Evolutionary conservation across 805 yeast species (phyloP), one percentile per base, ranked within the genome.

Genomic region (Monosporozyma aquatica): DNA sequence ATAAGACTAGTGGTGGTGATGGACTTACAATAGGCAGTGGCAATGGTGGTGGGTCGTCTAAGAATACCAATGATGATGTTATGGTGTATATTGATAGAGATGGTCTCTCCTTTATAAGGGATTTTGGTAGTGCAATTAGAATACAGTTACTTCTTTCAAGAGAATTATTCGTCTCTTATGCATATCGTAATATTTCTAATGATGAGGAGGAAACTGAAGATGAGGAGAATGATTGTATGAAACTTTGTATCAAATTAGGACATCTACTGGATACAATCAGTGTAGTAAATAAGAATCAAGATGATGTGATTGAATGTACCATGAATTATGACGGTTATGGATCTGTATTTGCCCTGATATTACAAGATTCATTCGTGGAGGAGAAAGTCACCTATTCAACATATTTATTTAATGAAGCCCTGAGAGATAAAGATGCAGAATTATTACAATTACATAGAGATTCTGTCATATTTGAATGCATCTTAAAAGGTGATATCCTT

Each of bases 341-440:
- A 0, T 54, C 68, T 8, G 81, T 80, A 0, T 76, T 81, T 50
- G 65, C 72, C 0, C 46, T 80, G 17, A 69, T 72, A 3, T 78
- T 77, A 58, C 79, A 76, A 49, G 80, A 76, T 40, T 55, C 62
- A 1, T 62, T 72, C 45, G 68, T 78, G 44, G 66, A 70, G 1
- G 83, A 80, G 47, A 60, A 70, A 32, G 80, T 82, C 46, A 80
- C 76, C 47, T 66, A 80, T 39, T 59, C 70, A 1, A 76, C 83
- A 0, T 68, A 65, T 43, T 58, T 61, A 38, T 57, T 61, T 8
- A 61, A 59, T 28, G 68, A 58, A 24, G 23, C 22, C 4, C 13
- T 22, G 25, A 21, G 25, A n/a, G 30, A 23, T 29, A 49, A 58
- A 14, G 66, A 62, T 35, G 59, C 51, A 29, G 54, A 50, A n/a